Conservation (phyloP, 2,329 filamentous ascomycete genomes). For the Fusarium sp. region DNA sequence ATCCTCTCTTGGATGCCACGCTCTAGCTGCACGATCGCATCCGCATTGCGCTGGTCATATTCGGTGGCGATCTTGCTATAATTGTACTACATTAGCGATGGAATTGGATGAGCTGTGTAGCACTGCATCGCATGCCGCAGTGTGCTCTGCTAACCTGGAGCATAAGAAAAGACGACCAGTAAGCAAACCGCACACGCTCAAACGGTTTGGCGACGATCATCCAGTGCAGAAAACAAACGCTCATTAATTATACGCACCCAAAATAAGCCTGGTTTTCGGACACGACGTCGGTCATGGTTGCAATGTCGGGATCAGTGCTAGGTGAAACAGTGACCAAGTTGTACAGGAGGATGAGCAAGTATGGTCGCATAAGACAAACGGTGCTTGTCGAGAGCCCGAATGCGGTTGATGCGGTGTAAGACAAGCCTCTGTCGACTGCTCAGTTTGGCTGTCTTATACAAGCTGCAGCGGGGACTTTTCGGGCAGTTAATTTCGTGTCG, state of each 20-base stretch:
- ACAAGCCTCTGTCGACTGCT: slow-evolving; percentile 1
- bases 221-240: background rate
- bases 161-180: slow-evolving; percentile 1
- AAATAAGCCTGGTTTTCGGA: slow-evolving; percentile 54
- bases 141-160: slow-evolving; percentile 11
- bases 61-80: slow-evolving; percentile 45
- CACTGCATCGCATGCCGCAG: background rate
- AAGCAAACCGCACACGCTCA: slow-evolving; percentile 1
- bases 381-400: slow-evolving; percentile 6
- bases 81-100: slow-evolving; percentile 27
- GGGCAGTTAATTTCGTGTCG: slow-evolving; percentile 34
- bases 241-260: slow-evolving; percentile 49
- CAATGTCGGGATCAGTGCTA: slow-evolving; percentile 41
- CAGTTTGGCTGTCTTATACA: slow-evolving; percentile 27
- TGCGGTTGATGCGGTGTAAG: background rate
- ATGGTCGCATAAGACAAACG: slow-evolving; percentile 17
- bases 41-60: slow-evolving; percentile 63
- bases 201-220: background rate
- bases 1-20: slow-evolving; percentile 62
- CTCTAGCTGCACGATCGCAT: slow-evolving; percentile 63
- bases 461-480: slow-evolving; percentile 47
- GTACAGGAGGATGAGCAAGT: slow-evolving; percentile 6
- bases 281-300: slow-evolving; percentile 46
- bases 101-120: background rate
- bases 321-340: slow-evolving; percentile 13